phyloP scores from a whole-genome alignment of 2,329 filamentous ascomycete genomes.

The Aspergillus ochraceoroseus region DNA sequence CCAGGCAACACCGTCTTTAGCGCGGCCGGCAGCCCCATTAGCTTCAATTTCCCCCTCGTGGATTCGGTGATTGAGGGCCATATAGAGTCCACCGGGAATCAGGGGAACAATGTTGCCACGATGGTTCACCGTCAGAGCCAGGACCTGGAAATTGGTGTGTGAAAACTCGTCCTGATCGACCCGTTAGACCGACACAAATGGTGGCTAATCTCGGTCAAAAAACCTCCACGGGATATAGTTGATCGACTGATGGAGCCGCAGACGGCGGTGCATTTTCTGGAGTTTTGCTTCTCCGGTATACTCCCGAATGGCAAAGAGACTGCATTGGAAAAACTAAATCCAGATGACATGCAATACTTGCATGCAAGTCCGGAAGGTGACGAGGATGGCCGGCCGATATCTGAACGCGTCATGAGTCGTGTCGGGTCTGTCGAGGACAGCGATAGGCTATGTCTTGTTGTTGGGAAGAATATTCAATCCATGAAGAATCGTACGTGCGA shows the following conservation, averaged over 20 bases:
- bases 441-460: conserved; percentile 15
- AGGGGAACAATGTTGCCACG: no score
- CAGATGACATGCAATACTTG: background rate
- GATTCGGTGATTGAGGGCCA: no score
- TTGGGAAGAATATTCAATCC: conserved; percentile 26
- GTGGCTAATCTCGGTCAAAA: no score
- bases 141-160: no score
- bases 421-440: conserved; percentile 4
- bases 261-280: conserved; percentile 20
- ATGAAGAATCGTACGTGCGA: conserved; percentile 26
- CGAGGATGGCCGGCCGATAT: background rate
- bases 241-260: conserved; percentile 29
- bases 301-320: conserved; percentile 22
- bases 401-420: background rate
- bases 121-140: no score
- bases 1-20: no score
- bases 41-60: no score
- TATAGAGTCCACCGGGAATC: no score
- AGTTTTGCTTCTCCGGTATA: conserved; percentile 9
- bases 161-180: no score
- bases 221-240: no score
- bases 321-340: background rate
- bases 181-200: no score
- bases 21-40: no score
- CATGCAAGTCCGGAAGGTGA: background rate